These are phyloP conservation scores for Phlebiopsis flavidoalba DNA, from an alignment of 768 basidiomycete genomes.

Conservation along the genomic window DNA sequence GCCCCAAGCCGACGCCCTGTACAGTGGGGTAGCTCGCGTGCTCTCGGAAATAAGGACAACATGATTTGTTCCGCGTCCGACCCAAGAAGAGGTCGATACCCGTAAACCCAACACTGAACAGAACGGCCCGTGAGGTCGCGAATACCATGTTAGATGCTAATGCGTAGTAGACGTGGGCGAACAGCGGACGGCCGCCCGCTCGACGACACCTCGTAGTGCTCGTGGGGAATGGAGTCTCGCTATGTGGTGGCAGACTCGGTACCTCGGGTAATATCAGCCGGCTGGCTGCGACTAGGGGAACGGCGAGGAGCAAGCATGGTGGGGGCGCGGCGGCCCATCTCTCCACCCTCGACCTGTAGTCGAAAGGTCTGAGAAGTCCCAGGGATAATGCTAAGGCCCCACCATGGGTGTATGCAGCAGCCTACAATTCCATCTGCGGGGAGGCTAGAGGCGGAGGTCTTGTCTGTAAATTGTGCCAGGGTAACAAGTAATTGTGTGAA, in stretches of 20 bases:
- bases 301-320: background rate
- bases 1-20: background rate
- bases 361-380: background rate
- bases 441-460: background rate
- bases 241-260: background rate
- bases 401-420: background rate
- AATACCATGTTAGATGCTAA: background rate
- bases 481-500: background rate
- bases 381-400: slow-evolving; percentile 2
- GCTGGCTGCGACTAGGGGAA: background rate
- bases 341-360: background rate
- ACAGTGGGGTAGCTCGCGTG: background rate
- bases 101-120: background rate
- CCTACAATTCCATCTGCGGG: background rate
- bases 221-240: slow-evolving; percentile 1
- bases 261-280: background rate
- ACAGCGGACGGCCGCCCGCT: background rate
- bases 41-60: background rate
- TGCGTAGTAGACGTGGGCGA: background rate
- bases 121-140: background rate
- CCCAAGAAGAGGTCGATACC: too few relatives aligned
- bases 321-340: slow-evolving; percentile 3
- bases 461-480: background rate
- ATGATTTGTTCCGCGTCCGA: too few relatives aligned
- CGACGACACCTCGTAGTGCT: background rate